phyloP scores from a whole-genome alignment of 2,329 filamentous ascomycete species.

The Xylariaceae sp. region DNA sequence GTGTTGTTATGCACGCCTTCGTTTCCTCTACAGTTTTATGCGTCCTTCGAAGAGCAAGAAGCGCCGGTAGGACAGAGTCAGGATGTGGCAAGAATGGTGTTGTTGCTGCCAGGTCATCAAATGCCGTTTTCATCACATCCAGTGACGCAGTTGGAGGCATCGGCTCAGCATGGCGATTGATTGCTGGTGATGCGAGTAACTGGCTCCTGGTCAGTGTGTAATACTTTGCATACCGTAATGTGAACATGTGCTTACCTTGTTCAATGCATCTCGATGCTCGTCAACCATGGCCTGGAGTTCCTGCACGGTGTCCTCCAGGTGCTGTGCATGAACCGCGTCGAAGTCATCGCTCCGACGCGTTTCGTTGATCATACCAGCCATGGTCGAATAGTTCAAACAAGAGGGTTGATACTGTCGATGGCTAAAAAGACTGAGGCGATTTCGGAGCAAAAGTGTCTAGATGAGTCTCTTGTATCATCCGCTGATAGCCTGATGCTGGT shows the following conservation, averaged over 20 bases:
- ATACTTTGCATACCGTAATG: neutral
- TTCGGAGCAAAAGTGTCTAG: no score
- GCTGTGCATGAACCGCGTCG: conserved; percentile 44
- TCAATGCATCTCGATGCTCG: conserved; percentile 49
- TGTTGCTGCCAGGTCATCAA: conserved; percentile 57
- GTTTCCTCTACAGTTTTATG: conserved; percentile 62
- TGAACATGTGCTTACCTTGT: conserved; percentile 34
- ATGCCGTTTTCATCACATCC: conserved; percentile 58
- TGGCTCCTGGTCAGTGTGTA: conserved; percentile 11
- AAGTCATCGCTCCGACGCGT: conserved; percentile 26
- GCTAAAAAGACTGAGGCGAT: no score
- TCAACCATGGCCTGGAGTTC: conserved; percentile 59
- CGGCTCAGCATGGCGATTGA: conserved; percentile 9
- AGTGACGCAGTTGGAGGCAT: conserved; percentile 33
- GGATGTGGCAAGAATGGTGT: conserved; percentile 63
- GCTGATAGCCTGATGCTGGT: no score
- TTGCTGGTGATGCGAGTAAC: conserved; percentile 19
- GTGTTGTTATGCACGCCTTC: conserved; percentile 51
- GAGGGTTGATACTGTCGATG: neutral
- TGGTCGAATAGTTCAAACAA: neutral
- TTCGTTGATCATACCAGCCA: conserved; percentile 27
- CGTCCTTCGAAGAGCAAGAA: conserved; percentile 67
- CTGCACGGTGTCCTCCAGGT: conserved; percentile 63
- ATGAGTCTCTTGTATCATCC: no score
- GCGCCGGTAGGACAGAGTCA: conserved; percentile 64